Evolutionary conservation across 495 filamentous ascomycete genomes (phyloP).

Genomic region (Hypomontagnella submonticulosa): DNA sequence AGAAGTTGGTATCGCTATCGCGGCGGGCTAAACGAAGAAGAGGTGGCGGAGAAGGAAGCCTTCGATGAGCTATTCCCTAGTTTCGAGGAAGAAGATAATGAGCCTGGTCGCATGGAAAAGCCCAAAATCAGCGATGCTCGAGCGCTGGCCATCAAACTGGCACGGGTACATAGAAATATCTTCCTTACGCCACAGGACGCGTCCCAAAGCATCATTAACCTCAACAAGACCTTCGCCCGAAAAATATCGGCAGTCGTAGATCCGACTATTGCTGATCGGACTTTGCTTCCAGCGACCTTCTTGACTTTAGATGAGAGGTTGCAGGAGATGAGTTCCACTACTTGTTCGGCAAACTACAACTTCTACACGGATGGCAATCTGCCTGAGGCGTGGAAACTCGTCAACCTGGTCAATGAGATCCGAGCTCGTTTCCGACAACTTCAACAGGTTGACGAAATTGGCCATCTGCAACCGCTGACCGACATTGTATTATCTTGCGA

Average conservation of each 20-base stretch:
- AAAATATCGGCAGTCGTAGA: conserved; percentile 50
- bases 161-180: conserved; percentile 60
- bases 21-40: conserved; percentile 76
- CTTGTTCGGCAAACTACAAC: conserved; percentile 68
- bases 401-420: conserved; percentile 71
- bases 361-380: conserved; percentile 89
- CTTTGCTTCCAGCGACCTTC: conserved; percentile 72
- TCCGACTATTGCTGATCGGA: conserved; percentile 47
- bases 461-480: conserved; percentile 67
- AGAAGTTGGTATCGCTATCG: conserved; percentile 82
- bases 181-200: conserved; percentile 54
- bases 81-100: conserved; percentile 64
- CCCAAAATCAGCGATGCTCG: conserved; percentile 47
- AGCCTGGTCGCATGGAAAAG: conserved; percentile 40
- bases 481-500: conserved; percentile 81
- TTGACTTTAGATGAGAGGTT: conserved; percentile 69
- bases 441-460: conserved; percentile 67
- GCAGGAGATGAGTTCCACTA: conserved; percentile 60
- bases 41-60: conserved; percentile 80
- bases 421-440: conserved; percentile 77
- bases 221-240: conserved; percentile 54
- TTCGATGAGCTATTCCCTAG: conserved; percentile 83
- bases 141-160: conserved; percentile 58
- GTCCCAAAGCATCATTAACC: conserved; percentile 49
- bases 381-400: conserved; percentile 74